phyloP scores from a whole-genome alignment of 164 flowering plant species.

The Aristolochia contorta region DNA sequence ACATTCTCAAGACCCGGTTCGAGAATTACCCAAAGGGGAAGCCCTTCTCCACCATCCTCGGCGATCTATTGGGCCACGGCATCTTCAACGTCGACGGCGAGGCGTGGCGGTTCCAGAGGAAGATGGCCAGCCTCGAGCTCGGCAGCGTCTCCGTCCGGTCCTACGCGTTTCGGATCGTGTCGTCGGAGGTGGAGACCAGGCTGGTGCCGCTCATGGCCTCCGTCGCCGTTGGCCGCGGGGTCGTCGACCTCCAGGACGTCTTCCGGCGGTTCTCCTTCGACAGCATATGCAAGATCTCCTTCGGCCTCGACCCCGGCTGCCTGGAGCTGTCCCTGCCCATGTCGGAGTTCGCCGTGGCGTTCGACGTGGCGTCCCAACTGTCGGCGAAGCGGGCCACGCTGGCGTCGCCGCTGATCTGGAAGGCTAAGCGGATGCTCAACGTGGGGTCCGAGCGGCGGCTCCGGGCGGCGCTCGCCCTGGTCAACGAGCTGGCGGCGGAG shows the following conservation, averaged over 20 bases:
- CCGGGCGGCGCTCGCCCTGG: constrained; percentile 23
- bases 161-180: constrained; percentile 25
- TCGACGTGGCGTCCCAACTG: constrained; percentile 44
- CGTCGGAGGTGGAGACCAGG: not conserved
- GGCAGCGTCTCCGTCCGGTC: constrained; percentile 38
- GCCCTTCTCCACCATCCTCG: constrained; percentile 40
- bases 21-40: constrained; percentile 79
- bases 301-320: constrained; percentile 47
- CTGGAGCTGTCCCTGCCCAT: constrained; percentile 23
- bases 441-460: constrained; percentile 40
- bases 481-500: constrained; percentile 34
- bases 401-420: constrained; percentile 16
- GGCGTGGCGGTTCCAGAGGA: constrained; percentile 29
- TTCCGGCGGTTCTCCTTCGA: constrained; percentile 32
- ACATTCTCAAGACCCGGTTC: constrained; percentile 64
- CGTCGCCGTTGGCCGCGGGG: constrained; percentile 1
- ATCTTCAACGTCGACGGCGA: constrained; percentile 56
- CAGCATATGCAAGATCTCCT: constrained; percentile 38
- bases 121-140: constrained; percentile 9
- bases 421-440: constrained; percentile 18
- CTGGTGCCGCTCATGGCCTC: constrained; percentile 35
- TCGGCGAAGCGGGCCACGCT: constrained; percentile 41
- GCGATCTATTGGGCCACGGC: constrained; percentile 72
- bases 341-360: constrained; percentile 35
- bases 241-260: constrained; percentile 18